These are phyloP conservation scores for Chytriomyces confervae DNA, from an alignment of 192 early-diverging fungal species.

Conservation along the genomic window DNA sequence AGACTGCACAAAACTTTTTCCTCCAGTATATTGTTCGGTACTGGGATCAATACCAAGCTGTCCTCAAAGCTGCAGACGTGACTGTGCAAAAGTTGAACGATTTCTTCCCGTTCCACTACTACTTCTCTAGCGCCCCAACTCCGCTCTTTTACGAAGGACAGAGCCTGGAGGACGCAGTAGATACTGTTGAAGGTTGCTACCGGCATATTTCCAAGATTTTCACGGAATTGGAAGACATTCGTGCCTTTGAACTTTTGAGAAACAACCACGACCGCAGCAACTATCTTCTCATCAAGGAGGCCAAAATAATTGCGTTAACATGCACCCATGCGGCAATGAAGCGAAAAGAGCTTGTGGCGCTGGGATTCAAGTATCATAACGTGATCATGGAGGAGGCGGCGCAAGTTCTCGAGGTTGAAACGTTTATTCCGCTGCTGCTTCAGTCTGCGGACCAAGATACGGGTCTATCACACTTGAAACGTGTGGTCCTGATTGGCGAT, in stretches of 20 bases:
- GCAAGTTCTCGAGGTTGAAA: constrained; percentile 93
- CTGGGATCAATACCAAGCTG: constrained; percentile 74
- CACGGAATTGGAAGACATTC: constrained; percentile 86
- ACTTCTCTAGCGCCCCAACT: constrained; percentile 74
- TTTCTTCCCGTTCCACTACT: constrained; percentile 83
- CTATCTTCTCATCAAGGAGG: constrained; percentile 94
- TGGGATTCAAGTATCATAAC: constrained; percentile 94
- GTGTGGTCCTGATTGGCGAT: constrained; percentile 96
- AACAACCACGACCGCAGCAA: constrained; percentile 79
- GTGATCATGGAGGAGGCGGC: constrained; percentile 98
- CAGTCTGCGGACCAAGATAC: constrained; percentile 64
- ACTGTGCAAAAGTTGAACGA: constrained; percentile 49
- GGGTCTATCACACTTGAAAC: constrained; percentile 71
- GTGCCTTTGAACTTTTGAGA: constrained; percentile 91
- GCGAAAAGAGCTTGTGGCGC: constrained; percentile 78
- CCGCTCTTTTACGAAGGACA: constrained; percentile 68
- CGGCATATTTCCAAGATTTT: constrained; percentile 81
- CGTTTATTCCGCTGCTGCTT: constrained; percentile 89
- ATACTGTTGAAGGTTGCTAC: constrained; percentile 80
- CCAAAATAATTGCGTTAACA: constrained; percentile 96
- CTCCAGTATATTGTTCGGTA: constrained; percentile 72
- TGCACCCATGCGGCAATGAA: constrained; percentile 96
- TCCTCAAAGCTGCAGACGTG: constrained; percentile 33
- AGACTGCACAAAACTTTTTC: constrained; percentile 91
- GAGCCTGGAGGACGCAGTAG: constrained; percentile 58